Percentiles rank a stretch among this genome's conserved stretches.
phyloP scores from a whole-genome alignment of 2,329 filamentous ascomycete species.

The Fusarium subglutinans region DNA sequence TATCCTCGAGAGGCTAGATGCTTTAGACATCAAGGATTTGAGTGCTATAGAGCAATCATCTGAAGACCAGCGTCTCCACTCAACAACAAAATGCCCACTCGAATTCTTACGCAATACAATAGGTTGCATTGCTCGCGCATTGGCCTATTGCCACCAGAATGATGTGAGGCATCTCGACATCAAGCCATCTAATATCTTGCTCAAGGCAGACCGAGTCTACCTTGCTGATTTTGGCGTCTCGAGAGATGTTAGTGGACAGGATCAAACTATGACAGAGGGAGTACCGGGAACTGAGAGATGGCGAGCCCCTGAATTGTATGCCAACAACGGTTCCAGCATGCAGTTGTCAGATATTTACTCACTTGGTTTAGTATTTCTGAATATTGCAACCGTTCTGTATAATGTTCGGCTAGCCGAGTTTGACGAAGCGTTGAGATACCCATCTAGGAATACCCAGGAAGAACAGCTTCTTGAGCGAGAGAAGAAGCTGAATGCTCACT shows the following conservation, averaged over 20 bases:
- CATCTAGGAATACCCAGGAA: conserved; percentile 38
- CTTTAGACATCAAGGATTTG: conserved; percentile 51
- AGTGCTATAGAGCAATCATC: conserved; percentile 47
- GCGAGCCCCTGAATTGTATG: conserved; percentile 56
- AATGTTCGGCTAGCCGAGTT: conserved; percentile 51
- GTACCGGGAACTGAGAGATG: conserved; percentile 55
- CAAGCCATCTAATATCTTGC: conserved; percentile 59
- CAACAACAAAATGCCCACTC: conserved; percentile 48
- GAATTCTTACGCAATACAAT: conserved; percentile 54
- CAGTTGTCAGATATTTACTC: conserved; percentile 59
- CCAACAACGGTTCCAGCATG: conserved; percentile 53
- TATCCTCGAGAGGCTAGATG: conserved; percentile 50
- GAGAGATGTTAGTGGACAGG: conserved; percentile 55
- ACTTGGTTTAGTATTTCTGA: conserved; percentile 57
- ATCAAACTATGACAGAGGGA: conserved; percentile 56
- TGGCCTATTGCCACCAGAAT: conserved; percentile 54
- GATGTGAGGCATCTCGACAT: conserved; percentile 58
- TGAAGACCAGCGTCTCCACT: conserved; percentile 32
- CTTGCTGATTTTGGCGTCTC: conserved; percentile 61
- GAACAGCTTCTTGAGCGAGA: conserved; percentile 48
- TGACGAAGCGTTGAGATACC: conserved; percentile 50
- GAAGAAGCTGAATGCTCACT: conserved; percentile 48
- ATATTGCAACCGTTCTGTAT: conserved; percentile 56
- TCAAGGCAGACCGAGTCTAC: conserved; percentile 57
- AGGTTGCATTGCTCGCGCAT: conserved; percentile 56